Conservation (phyloP, 805 yeast species). For the Spathaspora arborariae region DNA sequence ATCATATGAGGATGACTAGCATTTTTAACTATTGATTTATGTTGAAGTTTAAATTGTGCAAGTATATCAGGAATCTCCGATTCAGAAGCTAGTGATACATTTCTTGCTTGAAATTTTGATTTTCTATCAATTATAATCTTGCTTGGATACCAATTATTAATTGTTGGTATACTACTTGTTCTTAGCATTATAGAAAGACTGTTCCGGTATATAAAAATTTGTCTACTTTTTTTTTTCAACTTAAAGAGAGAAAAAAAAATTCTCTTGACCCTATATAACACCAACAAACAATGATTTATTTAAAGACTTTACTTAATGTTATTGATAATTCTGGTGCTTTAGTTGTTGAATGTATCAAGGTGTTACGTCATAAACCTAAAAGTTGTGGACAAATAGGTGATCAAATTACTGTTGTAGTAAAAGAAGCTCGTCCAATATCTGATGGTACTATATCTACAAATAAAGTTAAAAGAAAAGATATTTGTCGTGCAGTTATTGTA, state of each 20-base stretch:
- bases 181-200: background rate
- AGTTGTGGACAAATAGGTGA: slow-evolving; percentile 87
- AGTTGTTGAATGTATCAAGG: slow-evolving; percentile 93
- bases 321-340: slow-evolving; percentile 96
- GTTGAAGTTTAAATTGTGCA: slow-evolving; percentile 35
- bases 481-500: slow-evolving; percentile 91
- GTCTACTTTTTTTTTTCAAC: background rate
- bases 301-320: slow-evolving; percentile 83
- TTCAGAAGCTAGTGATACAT: slow-evolving; percentile 35
- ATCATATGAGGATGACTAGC: slow-evolving; percentile 72
- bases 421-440: slow-evolving; percentile 79
- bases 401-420: slow-evolving; percentile 89
- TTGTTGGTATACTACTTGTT: background rate
- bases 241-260: background rate
- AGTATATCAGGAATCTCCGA: slow-evolving; percentile 43
- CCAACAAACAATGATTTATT: slow-evolving; percentile 64
- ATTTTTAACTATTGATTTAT: slow-evolving; percentile 44
- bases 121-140: slow-evolving; percentile 42
- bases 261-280: background rate
- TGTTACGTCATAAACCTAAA: slow-evolving; percentile 81
- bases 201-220: slow-evolving; percentile 2
- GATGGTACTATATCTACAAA: slow-evolving; percentile 72
- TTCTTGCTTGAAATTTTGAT: slow-evolving; percentile 67
- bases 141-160: slow-evolving; percentile 29
- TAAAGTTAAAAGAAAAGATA: slow-evolving; percentile 91